Evolutionary conservation across 1,139 yeast species (phyloP), one percentile per base, ranked within the genome.

Genomic region (Geotrichum bryndzae): DNA sequence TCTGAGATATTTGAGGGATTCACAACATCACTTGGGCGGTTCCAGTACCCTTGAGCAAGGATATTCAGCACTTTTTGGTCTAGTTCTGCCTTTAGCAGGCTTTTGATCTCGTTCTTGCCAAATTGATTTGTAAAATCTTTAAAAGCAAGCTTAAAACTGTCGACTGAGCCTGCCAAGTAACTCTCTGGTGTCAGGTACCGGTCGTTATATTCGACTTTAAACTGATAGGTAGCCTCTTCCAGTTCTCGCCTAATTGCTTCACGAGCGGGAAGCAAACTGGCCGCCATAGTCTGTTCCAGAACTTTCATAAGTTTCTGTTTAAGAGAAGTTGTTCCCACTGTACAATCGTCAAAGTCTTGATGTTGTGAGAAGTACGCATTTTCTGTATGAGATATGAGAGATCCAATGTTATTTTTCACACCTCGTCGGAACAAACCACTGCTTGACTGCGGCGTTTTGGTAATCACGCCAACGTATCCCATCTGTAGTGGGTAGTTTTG

Each of bases 391-490:
- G 66, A 81, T 75, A 66, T 80, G 8, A 70, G 65, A 22, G 68
- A 65, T 25, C 76, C 70, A 27, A 74, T 64, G 52, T 72, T 33
- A 13, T 69, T 64, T 8, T 59, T 61, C 2, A 41, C 48, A 41
- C 22, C 48, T 55, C 71, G 66, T 23, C 74, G 72, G 65, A 70
- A 73, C 53, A 76, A 65, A 1, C 77, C 75, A 41, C 23, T 41
- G 22, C n/a, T 41, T 6, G 68, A 70, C 5, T 73, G 60, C 1
- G 96, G 96, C 0, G 90, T 82, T 68, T 84, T 87, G 3, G 97
- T 90, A 22, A 95, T 87, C n/a, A 95, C 99, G 59, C 99, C 99
- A 38, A 94, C 98, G 72, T 94, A 94, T 0, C 99, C 99, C 95
- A 94, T 88, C 69, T 82, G 85, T 64, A 94, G 79, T 0, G 99